Evolutionary conservation across 2,329 filamentous ascomycete genomes (phyloP).

Genomic region (Immersiporthe knoxdaviesiana): DNA sequence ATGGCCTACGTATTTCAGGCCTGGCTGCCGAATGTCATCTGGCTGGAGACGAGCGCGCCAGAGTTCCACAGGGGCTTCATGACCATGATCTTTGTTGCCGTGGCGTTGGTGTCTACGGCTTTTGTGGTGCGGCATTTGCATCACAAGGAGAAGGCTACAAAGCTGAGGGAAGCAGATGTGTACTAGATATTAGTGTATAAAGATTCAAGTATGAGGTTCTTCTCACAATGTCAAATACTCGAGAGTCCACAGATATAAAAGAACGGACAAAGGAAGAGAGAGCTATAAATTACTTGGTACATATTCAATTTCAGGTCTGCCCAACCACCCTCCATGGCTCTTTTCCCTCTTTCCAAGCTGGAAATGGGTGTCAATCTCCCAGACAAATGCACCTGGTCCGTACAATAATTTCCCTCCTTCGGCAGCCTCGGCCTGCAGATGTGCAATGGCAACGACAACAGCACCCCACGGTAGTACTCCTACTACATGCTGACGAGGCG

Average conservation of each 20-base stretch:
- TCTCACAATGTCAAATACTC: background rate
- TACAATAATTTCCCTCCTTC: background rate
- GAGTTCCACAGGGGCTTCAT: conserved; percentile 32
- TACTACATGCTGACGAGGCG: background rate
- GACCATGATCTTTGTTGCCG: conserved; percentile 21
- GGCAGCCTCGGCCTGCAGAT: background rate
- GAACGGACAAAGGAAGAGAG: too few species aligned
- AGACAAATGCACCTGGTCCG: background rate
- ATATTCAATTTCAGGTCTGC: too few species aligned
- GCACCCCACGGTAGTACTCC: background rate
- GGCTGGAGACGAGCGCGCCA: conserved; percentile 66
- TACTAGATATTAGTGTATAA: background rate
- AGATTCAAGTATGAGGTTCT: background rate
- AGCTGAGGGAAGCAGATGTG: background rate
- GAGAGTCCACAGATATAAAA: background rate
- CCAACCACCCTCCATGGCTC: too few species aligned
- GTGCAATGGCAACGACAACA: background rate
- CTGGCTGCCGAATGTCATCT: conserved; percentile 69
- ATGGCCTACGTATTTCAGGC: conserved; percentile 71
- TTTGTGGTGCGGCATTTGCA: conserved; percentile 17
- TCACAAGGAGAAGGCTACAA: conserved; percentile 9
- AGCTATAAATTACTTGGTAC: too few species aligned
- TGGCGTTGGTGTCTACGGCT: conserved; percentile 1
- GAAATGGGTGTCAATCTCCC: too few species aligned
- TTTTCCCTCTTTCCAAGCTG: too few species aligned